A percentile compares a stretch with the other conserved stretches of the same genome.
These are phyloP conservation scores for Candida ipomoeae DNA, from an alignment of 805 yeast species.

Conservation along the genomic window DNA sequence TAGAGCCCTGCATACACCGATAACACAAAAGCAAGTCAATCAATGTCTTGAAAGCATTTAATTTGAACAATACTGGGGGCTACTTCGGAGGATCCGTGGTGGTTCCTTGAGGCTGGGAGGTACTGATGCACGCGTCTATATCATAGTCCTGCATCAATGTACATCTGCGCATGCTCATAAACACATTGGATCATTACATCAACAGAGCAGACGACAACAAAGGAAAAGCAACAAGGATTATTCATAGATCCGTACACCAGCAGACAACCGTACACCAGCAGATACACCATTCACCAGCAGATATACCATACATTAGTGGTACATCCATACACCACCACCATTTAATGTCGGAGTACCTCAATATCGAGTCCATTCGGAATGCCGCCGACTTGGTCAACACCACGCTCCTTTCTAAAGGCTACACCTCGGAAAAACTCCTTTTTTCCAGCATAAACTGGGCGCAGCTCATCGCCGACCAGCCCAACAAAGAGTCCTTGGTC, in stretches of 20 bases:
- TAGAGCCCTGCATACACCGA: no score
- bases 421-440: constrained; percentile 26
- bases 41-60: no score
- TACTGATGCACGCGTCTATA: no score
- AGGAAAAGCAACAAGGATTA: no score
- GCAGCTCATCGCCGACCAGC: constrained; percentile 26
- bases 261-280: neutral
- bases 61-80: no score
- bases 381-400: constrained; percentile 37
- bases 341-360: constrained; percentile 20
- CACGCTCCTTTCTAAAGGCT: constrained; percentile 33
- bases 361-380: constrained; percentile 30
- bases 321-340: neutral
- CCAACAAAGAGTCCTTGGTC: constrained; percentile 9
- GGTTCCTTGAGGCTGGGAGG: no score
- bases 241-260: neutral
- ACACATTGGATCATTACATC: neutral
- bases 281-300: neutral
- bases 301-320: no score
- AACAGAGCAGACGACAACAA: no score
- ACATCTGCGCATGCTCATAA: neutral
- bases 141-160: neutral
- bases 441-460: constrained; percentile 36
- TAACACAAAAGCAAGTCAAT: no score
- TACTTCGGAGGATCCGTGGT: no score